Conservation (phyloP, 2,329 filamentous ascomycete species). For the Acephala macrosclerotiorum region DNA sequence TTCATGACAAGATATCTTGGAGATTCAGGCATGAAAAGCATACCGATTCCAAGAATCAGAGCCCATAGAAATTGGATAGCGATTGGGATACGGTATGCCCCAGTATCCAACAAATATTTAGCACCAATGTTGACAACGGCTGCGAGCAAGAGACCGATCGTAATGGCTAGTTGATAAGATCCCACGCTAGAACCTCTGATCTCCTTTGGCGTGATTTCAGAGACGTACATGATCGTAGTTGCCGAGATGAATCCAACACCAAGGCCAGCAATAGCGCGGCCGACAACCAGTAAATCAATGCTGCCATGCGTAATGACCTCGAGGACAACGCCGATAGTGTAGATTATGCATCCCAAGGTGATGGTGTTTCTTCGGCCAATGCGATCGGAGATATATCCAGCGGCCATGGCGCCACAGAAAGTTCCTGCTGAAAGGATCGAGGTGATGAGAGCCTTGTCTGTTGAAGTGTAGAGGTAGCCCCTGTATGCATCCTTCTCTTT, state of each 20-base stretch:
- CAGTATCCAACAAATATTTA: slow-evolving; percentile 64
- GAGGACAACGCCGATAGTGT: slow-evolving; percentile 32
- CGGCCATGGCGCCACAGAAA: slow-evolving; percentile 68
- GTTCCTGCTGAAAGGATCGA: slow-evolving; percentile 77
- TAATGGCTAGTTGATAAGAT: slow-evolving; percentile 66
- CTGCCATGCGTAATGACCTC: slow-evolving; percentile 27
- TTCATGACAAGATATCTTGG: slow-evolving; percentile 85
- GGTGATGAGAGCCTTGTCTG: slow-evolving; percentile 66
- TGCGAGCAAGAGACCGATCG: slow-evolving; percentile 78
- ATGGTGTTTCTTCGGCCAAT: slow-evolving; percentile 44
- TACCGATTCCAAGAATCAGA: slow-evolving; percentile 72
- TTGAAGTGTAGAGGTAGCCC: slow-evolving; percentile 14
- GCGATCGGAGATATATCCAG: slow-evolving; percentile 47
- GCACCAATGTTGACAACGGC: slow-evolving; percentile 77
- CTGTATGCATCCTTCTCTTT: background rate
- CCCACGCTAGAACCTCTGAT: slow-evolving; percentile 79
- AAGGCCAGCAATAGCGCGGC: slow-evolving; percentile 76
- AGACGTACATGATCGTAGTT: slow-evolving; percentile 86
- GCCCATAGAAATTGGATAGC: slow-evolving; percentile 82
- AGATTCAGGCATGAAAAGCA: slow-evolving; percentile 81
- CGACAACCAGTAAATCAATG: slow-evolving; percentile 65
- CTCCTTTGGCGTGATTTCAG: slow-evolving; percentile 63
- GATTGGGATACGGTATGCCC: slow-evolving; percentile 82
- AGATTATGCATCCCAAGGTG: slow-evolving; percentile 31
- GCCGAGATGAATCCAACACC: slow-evolving; percentile 83